Base-by-base conservation (phyloP, 305 asterid species). In the Rubia tinctorum region DNA sequence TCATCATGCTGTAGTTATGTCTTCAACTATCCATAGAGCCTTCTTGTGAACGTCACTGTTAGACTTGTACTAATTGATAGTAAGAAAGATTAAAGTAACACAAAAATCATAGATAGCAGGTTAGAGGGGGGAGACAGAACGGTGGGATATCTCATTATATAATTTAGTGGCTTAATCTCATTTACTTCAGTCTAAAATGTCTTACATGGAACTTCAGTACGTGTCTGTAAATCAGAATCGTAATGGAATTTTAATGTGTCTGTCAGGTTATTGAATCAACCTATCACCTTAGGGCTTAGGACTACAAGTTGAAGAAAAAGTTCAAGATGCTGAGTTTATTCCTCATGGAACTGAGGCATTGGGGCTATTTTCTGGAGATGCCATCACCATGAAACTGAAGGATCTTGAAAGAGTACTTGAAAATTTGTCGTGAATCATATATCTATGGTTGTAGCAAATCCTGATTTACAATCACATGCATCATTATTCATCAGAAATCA, bases 371-470 rank as follows among this genome's bases (percentile, higher is more conserved):
- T 87, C 92, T 75, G 97, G 99, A 74, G 88, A 86, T 70, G 83
- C 94, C 70, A 74, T 84, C 42, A 87, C 96, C 72, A 86, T 71
- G 91, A 73, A 80, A 69, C 86, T 92, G 42, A 92, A 89, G 73
- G 93, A 92, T 78, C 93, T 94, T 78, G 90, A 90, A 83, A 84
- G 80, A 77, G 78, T 92, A 76, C 82, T 94, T 78, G 87, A 83
- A 84, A 81, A 74, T 94, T 96, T 80, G 95, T 87, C 66, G 90
- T 85, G 67, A 94, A 87, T 81, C 84, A 70, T 83, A 90, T 94
- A 69, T 97, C 98, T 43, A 89, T 92, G 99, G 91, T 92, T 18
- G 99, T 94, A 49, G 99, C 99, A 8, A 94, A 92, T 87, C 99
- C 99, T 73, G 99, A 94, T 89, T 92, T 90, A n/a, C n/a, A n/a